phyloP scores from a whole-genome alignment of 208 protist species.

The Acanthamoeba comandoni region DNA sequence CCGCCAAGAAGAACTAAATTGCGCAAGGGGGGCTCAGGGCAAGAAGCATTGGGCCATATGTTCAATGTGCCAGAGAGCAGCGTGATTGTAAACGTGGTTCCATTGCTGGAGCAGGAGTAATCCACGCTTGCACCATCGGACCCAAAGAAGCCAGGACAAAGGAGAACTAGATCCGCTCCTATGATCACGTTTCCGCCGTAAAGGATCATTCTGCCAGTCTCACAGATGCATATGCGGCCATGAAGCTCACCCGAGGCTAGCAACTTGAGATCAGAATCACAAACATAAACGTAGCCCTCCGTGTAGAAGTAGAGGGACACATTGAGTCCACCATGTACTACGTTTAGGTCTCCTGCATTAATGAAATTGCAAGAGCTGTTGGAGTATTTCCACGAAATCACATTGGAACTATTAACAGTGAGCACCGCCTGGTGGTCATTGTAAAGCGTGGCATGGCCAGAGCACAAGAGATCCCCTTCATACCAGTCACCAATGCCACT shows the following conservation, averaged over 20 bases:
- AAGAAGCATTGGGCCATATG: slow-evolving; percentile 67
- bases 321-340: slow-evolving; percentile 62
- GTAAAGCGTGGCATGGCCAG: slow-evolving; percentile 28
- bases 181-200: slow-evolving; percentile 12
- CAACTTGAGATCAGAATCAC: slow-evolving; percentile 46
- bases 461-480: slow-evolving; percentile 37
- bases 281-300: slow-evolving; percentile 69
- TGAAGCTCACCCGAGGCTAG: slow-evolving; percentile 26
- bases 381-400: neutral
- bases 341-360: slow-evolving; percentile 40
- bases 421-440: slow-evolving; percentile 4
- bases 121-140: slow-evolving; percentile 17
- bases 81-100: slow-evolving; percentile 49
- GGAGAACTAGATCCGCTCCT: slow-evolving; percentile 27
- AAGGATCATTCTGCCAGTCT: slow-evolving; percentile 3
- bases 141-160: slow-evolving; percentile 40
- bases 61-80: slow-evolving; percentile 53
- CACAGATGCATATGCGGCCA: slow-evolving; percentile 54
- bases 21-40: slow-evolving; percentile 29
- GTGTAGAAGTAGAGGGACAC: slow-evolving; percentile 41
- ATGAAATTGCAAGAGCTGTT: slow-evolving; percentile 33
- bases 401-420: slow-evolving; percentile 3
- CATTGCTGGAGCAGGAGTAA: slow-evolving; percentile 61
- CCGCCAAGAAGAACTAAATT: slow-evolving; percentile 54
- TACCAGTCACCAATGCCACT: slow-evolving; percentile 62